Base-by-base conservation (phyloP, 2,329 filamentous ascomycete species). In the Trichophyton benhamiae region DNA sequence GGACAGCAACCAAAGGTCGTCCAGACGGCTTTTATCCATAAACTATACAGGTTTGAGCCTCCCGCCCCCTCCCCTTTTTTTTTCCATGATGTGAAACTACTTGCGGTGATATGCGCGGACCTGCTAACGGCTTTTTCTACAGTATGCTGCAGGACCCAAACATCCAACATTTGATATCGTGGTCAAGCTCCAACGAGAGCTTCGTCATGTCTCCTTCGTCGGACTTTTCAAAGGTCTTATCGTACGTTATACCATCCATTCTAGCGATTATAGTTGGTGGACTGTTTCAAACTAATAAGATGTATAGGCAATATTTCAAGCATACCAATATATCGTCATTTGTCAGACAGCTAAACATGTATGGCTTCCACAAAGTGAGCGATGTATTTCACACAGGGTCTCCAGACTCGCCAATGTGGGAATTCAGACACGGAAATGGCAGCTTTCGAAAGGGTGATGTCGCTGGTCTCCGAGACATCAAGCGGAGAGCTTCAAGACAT, bases 251-350 rank as follows among this genome's bases (percentile, higher is more conserved):
- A n/a, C n/a, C n/a, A n/a, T n/a, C n/a, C n/a, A n/a, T n/a, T 61
- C 65, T 67, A 36, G 8, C 33, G 11, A 11, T 33, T n/a, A n/a
- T n/a, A n/a, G n/a, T n/a, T n/a, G n/a, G 30, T 33, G 30, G 20
- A 20, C 2, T 1, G 4, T 22, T 3, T 46, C 49, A 62, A n/a
- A 62, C n/a, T n/a, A 17, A 25, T 9, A 22, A n/a, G 11, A 11
- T 41, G 3, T n/a, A 65, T 69, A 96, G 92, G 60, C 91, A 95
- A 83, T 99, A 99, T 73, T 99, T 99, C 75, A 99, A 99, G 71
- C 94, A 99, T 73, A 99, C 92, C 67, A 99, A 99, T 71, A 96
- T 97, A 64, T 97, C 94, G 9, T 97, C 94, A 0, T 99, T 99
- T 73, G 94, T 99, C 58, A 85, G 94, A 57, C 94, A 99, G 76